phyloP scores from a whole-genome alignment of 768 basidiomycete species.

The Russula sp. region DNA sequence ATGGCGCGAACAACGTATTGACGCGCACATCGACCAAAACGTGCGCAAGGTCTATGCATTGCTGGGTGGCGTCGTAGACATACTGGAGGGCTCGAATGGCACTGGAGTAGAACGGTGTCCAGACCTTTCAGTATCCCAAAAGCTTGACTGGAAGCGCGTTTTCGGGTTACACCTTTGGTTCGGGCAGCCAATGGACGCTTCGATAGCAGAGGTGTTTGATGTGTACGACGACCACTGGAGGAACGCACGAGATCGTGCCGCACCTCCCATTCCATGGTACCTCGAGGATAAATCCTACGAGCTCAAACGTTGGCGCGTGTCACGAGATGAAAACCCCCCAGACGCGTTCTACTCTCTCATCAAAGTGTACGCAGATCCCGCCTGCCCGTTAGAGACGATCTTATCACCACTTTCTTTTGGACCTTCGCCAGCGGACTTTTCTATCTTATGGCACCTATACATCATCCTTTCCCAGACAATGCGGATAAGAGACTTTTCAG shows the following conservation, averaged over 20 bases:
- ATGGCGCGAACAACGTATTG: slow-evolving; percentile 75
- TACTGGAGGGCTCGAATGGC: slow-evolving; percentile 47
- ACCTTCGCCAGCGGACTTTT: slow-evolving; percentile 68
- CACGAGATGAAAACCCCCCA: slow-evolving; percentile 35
- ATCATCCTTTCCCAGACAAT: slow-evolving; percentile 79
- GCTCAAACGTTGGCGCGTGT: slow-evolving; percentile 36
- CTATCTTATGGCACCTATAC: slow-evolving; percentile 90
- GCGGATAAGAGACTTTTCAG: slow-evolving; percentile 80
- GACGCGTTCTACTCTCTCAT: slow-evolving; percentile 84
- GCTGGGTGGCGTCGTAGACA: slow-evolving; percentile 65
- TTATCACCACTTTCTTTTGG: slow-evolving; percentile 70
- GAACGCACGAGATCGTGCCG: slow-evolving; percentile 34
- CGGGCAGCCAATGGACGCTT: slow-evolving; percentile 58
- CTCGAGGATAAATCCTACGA: slow-evolving; percentile 28
- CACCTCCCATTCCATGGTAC: slow-evolving; percentile 57
- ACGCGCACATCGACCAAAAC: slow-evolving; percentile 55
- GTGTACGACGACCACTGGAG: slow-evolving; percentile 45
- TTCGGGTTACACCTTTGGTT: slow-evolving; percentile 93
- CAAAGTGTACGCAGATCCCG: slow-evolving; percentile 65
- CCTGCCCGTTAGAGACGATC: slow-evolving; percentile 58
- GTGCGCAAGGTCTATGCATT: slow-evolving; percentile 79
- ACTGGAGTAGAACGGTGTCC: slow-evolving; percentile 44
- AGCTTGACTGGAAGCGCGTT: slow-evolving; percentile 89
- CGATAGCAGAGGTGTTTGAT: slow-evolving; percentile 61
- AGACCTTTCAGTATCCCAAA: slow-evolving; percentile 57